Evolutionary conservation across 371 early-diverging fungal genomes (phyloP), one percentile per base, ranked within the genome.

Genomic region (Gilbertella persicaria): DNA sequence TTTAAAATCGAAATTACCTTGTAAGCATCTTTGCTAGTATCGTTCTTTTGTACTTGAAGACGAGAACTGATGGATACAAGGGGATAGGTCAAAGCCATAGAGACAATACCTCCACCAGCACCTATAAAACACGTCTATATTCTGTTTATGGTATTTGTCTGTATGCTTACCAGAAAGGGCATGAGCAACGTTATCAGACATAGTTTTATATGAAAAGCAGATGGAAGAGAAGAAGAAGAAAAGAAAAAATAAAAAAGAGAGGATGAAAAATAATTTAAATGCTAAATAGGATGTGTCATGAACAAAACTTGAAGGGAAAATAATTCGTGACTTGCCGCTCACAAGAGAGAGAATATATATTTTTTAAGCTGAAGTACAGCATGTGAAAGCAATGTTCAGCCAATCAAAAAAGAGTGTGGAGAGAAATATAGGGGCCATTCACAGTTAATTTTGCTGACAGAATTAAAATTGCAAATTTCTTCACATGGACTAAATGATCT

Each of bases 61-160:
- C 96, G 87, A 57, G 92, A 88, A 68, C 91, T 90, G 56, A 95
- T 81, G 26, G 95, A 96, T 50, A 93, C 87, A 60, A 97, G 79
- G 49, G 97, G 97, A 73, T 97, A 98, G 44, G 98, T 97, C 63
- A 94, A 75, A 12, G 85, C 85, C 95, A 96, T 95, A 53, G 92
- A 85, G 75, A 93, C 84, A 70, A 95, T 92, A 59, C 97, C 97
- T 56, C 97, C 97, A 66, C 94, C 95, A 65, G 96, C 95, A 69
- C 95, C 96, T 91, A 63, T 20, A n/a, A n/a, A n/a, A n/a, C n/a
- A n/a, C n/a, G n/a, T n/a, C n/a, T n/a, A n/a, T n/a, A n/a, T n/a
- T n/a, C n/a, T 25, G 41, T 19, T 33, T 40, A 5, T 46, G 2
- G 20, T 20, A n/a, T 9, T 19, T 10, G 42, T 35, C 55, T 50